Evolutionary conservation across 228 moss, liverwort and hornwort genomes (phyloP).

Genomic region (Sphagnum magellanicum): DNA sequence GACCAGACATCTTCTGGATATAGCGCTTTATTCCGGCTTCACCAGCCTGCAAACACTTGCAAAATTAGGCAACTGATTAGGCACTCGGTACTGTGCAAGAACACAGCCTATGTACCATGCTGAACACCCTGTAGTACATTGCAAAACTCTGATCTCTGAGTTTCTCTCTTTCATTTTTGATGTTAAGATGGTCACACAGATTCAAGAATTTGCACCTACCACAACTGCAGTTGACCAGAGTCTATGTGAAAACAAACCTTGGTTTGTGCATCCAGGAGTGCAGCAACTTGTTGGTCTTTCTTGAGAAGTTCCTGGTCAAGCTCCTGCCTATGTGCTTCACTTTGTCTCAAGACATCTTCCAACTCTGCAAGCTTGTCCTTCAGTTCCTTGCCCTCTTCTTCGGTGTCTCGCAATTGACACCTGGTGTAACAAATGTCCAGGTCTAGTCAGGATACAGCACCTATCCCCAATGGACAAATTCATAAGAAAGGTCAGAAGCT

Average conservation of each 20-base stretch:
- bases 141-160: too few species aligned
- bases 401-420: slow-evolving; percentile 76
- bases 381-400: slow-evolving; percentile 69
- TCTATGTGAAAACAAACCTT: slow-evolving; percentile 35
- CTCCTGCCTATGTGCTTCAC: slow-evolving; percentile 68
- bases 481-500: too few species aligned
- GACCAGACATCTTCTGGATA: slow-evolving; percentile 41
- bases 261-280: slow-evolving; percentile 43
- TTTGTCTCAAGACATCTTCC: slow-evolving; percentile 65
- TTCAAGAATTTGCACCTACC: too few species aligned
- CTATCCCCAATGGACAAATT: too few species aligned
- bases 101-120: too few species aligned
- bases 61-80: too few species aligned
- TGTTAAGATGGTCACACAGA: too few species aligned
- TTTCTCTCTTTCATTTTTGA: too few species aligned
- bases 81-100: too few species aligned
- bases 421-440: slow-evolving; percentile 13
- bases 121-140: too few species aligned
- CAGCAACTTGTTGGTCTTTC: slow-evolving; percentile 50
- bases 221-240: too few species aligned
- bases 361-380: slow-evolving; percentile 69
- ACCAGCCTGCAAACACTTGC: slow-evolving; percentile 28
- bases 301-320: slow-evolving; percentile 59
- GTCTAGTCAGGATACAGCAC: too few species aligned
- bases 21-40: slow-evolving; percentile 48